Evolutionary conservation across 805 yeast genomes (phyloP).

Genomic region (Crinitomyces ghanaensis): DNA sequence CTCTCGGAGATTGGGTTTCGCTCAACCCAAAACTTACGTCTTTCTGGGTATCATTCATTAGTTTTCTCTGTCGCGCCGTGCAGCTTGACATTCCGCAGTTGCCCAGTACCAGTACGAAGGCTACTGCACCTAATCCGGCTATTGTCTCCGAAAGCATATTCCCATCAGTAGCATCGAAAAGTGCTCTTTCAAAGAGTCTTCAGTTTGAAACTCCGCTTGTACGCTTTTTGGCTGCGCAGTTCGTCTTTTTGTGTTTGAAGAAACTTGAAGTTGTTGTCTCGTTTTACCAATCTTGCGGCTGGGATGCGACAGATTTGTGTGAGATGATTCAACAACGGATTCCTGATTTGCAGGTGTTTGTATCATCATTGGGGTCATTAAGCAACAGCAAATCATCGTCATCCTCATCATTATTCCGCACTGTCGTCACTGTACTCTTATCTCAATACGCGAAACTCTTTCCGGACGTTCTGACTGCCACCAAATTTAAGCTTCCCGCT

Average conservation of each 20-base stretch:
- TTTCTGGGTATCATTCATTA: slow-evolving; percentile 71
- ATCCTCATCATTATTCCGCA: slow-evolving; percentile 1
- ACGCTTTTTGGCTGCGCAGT: slow-evolving; percentile 51
- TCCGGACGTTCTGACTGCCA: slow-evolving; percentile 4
- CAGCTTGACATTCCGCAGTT: slow-evolving; percentile 40
- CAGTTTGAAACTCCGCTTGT: slow-evolving; percentile 40
- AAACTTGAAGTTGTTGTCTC: slow-evolving; percentile 37
- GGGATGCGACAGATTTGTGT: slow-evolving; percentile 31
- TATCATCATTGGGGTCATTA: slow-evolving; percentile 3
- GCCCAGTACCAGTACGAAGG: slow-evolving; percentile 28
- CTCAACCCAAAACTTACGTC: slow-evolving; percentile 73
- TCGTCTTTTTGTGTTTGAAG: slow-evolving; percentile 41
- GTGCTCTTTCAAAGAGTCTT: slow-evolving; percentile 48
- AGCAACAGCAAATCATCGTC: neutral
- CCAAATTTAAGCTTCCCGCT: slow-evolving; percentile 6
- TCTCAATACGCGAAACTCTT: slow-evolving; percentile 4
- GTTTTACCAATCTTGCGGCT: slow-evolving; percentile 30
- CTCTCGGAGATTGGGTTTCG: slow-evolving; percentile 22
- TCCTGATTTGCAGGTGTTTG: slow-evolving; percentile 24
- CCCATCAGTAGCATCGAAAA: slow-evolving; percentile 53
- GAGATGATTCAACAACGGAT: slow-evolving; percentile 25
- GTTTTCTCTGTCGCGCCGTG: slow-evolving; percentile 50
- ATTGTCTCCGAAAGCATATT: slow-evolving; percentile 44
- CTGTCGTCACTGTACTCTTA: slow-evolving; percentile 1
- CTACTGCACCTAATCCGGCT: no score